Conservation (phyloP, 257 asterid genomes). For the Lycium ferocissimum region DNA sequence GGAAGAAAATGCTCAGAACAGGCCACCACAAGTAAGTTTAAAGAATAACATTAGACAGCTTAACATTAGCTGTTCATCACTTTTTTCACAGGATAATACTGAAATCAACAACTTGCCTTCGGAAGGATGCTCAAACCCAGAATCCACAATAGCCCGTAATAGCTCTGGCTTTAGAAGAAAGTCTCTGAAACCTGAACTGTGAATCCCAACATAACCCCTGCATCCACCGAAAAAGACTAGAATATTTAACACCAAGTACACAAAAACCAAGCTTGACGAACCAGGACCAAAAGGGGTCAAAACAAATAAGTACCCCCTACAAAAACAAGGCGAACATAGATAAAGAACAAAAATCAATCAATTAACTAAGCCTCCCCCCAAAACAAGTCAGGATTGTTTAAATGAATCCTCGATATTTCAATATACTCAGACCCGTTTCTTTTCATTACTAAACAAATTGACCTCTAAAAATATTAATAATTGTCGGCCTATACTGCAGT, state of each 20-base stretch:
- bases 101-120: conserved; percentile 49
- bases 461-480: not conserved
- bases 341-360: not conserved
- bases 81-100: not conserved
- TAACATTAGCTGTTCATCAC: not conserved
- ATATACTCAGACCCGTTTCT: not conserved
- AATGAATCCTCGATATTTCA: not conserved
- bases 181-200: conserved; percentile 62
- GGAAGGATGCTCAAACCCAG: conserved; percentile 62
- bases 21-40: not conserved
- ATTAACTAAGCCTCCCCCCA: not conserved
- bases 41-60: not conserved
- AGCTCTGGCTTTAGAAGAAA: conserved; percentile 58
- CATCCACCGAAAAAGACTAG: not conserved
- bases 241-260: not conserved
- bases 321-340: not conserved
- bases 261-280: not conserved
- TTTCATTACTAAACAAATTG: not conserved
- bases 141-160: conserved; percentile 56
- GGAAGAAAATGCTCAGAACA: not conserved
- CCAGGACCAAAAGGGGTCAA: not conserved
- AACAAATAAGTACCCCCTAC: not conserved
- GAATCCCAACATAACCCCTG: conserved; percentile 58
- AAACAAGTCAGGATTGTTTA: not conserved
- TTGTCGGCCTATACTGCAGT: not conserved